A percentile compares a stretch with the other conserved stretches of the same genome.
phyloP scores from a whole-genome alignment of 495 filamentous ascomycete genomes.

The Aspergillus sclerotiicarbonarius region DNA sequence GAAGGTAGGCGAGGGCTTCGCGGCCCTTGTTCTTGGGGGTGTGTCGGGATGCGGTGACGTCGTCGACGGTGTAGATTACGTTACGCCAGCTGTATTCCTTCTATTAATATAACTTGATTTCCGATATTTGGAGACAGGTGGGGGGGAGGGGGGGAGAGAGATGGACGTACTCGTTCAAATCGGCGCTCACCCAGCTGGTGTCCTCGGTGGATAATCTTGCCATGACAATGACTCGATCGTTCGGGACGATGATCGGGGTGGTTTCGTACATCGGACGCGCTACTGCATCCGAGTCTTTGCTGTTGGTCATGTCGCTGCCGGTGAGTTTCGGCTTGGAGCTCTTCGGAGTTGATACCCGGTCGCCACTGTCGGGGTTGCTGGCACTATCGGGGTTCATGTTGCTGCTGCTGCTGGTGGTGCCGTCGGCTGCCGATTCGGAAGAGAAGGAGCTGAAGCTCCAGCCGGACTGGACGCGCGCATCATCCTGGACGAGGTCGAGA shows the following conservation, averaged over 20 bases:
- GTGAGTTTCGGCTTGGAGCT: background rate
- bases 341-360: constrained; percentile 6
- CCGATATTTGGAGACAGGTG: too few species aligned
- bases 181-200: constrained; percentile 39
- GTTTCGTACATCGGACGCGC: constrained; percentile 24
- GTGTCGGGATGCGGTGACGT: constrained; percentile 32
- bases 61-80: constrained; percentile 47
- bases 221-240: constrained; percentile 44
- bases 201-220: constrained; percentile 38
- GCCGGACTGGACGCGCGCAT: constrained; percentile 24
- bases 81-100: constrained; percentile 38
- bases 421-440: constrained; percentile 1
- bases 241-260: constrained; percentile 36
- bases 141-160: background rate
- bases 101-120: constrained; percentile 10
- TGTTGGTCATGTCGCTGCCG: background rate
- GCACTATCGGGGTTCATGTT: constrained; percentile 2
- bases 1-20: constrained; percentile 48
- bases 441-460: constrained; percentile 32
- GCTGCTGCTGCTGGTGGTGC: background rate
- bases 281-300: constrained; percentile 4
- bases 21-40: constrained; percentile 48
- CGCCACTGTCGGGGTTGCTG: constrained; percentile 13
- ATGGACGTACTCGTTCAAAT: constrained; percentile 41
- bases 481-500: constrained; percentile 27